These are phyloP conservation scores for Trametes sanguinea DNA, from an alignment of 768 basidiomycete genomes.

Conservation along the genomic window DNA sequence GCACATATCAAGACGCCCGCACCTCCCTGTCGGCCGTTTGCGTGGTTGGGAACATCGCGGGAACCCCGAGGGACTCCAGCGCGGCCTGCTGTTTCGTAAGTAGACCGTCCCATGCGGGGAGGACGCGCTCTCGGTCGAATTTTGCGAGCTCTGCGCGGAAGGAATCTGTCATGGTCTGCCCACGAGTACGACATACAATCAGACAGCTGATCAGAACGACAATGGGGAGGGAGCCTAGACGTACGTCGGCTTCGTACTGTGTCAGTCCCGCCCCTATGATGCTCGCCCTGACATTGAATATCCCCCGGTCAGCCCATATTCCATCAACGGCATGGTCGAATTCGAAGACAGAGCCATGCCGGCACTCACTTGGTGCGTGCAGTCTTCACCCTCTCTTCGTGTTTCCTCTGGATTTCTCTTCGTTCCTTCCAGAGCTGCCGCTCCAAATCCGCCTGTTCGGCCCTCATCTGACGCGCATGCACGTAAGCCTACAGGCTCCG, in stretches of 20 bases:
- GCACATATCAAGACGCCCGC: conserved; percentile 23
- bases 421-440: conserved; percentile 69
- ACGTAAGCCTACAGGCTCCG: not conserved
- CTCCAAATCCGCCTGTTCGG: conserved; percentile 72
- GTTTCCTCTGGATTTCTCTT: conserved; percentile 57
- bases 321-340: not conserved
- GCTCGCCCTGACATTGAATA: conserved; percentile 50
- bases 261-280: conserved; percentile 67
- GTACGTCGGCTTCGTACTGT: conserved; percentile 68
- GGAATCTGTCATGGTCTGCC: conserved; percentile 63
- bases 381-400: conserved; percentile 71
- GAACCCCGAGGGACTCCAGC: conserved; percentile 62
- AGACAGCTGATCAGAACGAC: conserved; percentile 13
- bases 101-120: conserved; percentile 80
- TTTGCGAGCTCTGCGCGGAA: conserved; percentile 64
- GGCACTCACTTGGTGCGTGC: conserved; percentile 62
- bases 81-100: conserved; percentile 66
- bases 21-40: conserved; percentile 59
- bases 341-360: not conserved
- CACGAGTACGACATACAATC: conserved; percentile 4
- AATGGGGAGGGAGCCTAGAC: conserved; percentile 27
- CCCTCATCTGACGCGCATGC: conserved; percentile 53
- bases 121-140: conserved; percentile 69
- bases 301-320: not conserved
- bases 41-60: conserved; percentile 67